Conservation (phyloP, 2,329 filamentous ascomycete genomes). For the Curvularia sp. region DNA sequence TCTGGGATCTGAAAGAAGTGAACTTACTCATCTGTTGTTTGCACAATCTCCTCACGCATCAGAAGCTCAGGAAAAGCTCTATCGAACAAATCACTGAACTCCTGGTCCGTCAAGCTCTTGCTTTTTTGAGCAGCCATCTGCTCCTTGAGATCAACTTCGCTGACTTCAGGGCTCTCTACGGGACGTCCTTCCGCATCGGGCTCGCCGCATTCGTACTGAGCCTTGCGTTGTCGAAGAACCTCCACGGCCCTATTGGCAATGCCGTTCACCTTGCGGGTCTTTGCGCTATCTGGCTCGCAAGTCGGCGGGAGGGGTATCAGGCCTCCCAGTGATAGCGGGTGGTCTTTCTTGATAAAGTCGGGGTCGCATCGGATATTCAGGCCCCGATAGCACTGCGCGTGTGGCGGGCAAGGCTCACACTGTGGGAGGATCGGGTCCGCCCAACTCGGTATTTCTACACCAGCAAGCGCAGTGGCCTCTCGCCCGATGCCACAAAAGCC, state of each 20-base stretch:
- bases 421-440: slow-evolving; percentile 74
- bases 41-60: slow-evolving; percentile 66
- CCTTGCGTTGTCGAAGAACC: slow-evolving; percentile 81
- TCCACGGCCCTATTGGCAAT: slow-evolving; percentile 90
- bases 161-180: slow-evolving; percentile 69
- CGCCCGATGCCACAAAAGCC: slow-evolving; percentile 88
- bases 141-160: slow-evolving; percentile 75
- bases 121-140: slow-evolving; percentile 76
- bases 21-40: slow-evolving; percentile 65
- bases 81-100: slow-evolving; percentile 89
- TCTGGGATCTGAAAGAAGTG: slow-evolving; percentile 24
- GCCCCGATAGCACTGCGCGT: slow-evolving; percentile 85
- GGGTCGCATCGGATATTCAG: slow-evolving; percentile 81
- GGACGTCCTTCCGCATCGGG: slow-evolving; percentile 67
- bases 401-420: slow-evolving; percentile 88
- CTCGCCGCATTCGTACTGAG: slow-evolving; percentile 89
- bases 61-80: slow-evolving; percentile 76
- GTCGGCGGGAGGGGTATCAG: slow-evolving; percentile 84
- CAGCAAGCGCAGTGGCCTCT: slow-evolving; percentile 63
- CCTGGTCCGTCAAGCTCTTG: slow-evolving; percentile 82
- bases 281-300: slow-evolving; percentile 94
- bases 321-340: slow-evolving; percentile 82
- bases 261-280: slow-evolving; percentile 82
- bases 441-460: slow-evolving; percentile 75
- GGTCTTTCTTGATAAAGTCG: slow-evolving; percentile 84